Percentiles rank a stretch among this genome's conserved stretches.
phyloP scores from a whole-genome alignment of 163 green algal genomes.

The Smithsoniella earleae region DNA sequence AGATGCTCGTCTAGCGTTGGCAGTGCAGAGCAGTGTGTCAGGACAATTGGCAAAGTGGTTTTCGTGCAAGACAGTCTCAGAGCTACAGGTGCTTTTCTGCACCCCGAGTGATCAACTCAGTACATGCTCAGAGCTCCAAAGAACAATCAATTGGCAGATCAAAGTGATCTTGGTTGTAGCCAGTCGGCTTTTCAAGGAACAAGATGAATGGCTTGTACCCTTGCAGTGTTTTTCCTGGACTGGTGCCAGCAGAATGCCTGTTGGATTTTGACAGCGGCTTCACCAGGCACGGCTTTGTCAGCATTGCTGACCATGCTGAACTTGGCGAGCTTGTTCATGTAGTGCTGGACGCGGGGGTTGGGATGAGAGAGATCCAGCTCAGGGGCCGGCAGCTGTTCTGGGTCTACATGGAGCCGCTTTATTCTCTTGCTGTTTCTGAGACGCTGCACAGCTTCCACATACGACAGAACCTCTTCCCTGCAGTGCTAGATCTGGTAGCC shows the following conservation, averaged over 20 bases:
- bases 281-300: background rate
- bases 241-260: no score
- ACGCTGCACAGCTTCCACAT: constrained; percentile 1
- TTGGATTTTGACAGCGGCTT: background rate
- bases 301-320: background rate
- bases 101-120: no score
- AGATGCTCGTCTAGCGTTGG: no score
- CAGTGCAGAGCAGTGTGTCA: background rate
- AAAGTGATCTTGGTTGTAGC: background rate
- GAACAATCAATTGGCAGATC: background rate
- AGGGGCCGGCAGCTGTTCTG: background rate
- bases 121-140: no score
- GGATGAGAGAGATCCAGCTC: background rate
- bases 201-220: background rate
- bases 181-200: background rate
- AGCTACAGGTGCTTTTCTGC: background rate
- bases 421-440: background rate
- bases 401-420: background rate
- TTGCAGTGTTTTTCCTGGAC: no score
- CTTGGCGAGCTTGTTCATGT: background rate
- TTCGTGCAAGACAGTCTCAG: background rate
- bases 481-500: no score
- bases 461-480: background rate
- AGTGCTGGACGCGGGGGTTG: background rate
- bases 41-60: background rate